Conservation (phyloP, 2,329 filamentous ascomycete genomes). For the Eutypella sp. region DNA sequence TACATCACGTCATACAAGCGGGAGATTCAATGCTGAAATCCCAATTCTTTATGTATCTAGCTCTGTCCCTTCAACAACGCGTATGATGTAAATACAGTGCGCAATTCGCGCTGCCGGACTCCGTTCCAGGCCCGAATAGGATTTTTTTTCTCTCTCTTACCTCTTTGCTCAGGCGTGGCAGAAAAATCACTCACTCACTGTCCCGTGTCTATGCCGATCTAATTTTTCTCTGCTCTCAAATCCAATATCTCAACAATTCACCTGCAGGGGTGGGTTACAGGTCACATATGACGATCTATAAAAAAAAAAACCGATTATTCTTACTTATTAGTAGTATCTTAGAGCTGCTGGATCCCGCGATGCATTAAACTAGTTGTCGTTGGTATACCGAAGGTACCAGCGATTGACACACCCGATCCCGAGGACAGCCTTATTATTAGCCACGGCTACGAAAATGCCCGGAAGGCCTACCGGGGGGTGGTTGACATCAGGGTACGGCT, state of each 20-base stretch:
- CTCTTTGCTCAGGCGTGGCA: neutral
- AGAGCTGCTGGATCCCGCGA: too few species aligned
- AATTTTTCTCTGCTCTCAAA: too few species aligned
- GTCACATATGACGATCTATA: neutral
- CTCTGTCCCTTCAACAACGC: neutral
- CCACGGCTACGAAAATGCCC: neutral
- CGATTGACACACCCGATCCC: neutral
- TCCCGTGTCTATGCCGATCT: too few species aligned
- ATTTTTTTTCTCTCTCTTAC: neutral
- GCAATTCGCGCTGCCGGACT: neutral
- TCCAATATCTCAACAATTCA: neutral
- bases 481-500: neutral
- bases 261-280: neutral
- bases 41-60: neutral
- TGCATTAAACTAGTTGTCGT: neutral
- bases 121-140: neutral
- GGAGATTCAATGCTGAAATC: neutral
- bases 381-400: neutral
- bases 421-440: neutral
- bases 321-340: neutral
- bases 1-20: neutral
- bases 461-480: neutral
- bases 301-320: neutral
- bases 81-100: neutral
- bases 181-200: conserved; percentile 1